These are phyloP conservation scores for Coniferiporia sulphurascens DNA, from an alignment of 1,284 basidiomycete genomes.

Conservation along the genomic window DNA sequence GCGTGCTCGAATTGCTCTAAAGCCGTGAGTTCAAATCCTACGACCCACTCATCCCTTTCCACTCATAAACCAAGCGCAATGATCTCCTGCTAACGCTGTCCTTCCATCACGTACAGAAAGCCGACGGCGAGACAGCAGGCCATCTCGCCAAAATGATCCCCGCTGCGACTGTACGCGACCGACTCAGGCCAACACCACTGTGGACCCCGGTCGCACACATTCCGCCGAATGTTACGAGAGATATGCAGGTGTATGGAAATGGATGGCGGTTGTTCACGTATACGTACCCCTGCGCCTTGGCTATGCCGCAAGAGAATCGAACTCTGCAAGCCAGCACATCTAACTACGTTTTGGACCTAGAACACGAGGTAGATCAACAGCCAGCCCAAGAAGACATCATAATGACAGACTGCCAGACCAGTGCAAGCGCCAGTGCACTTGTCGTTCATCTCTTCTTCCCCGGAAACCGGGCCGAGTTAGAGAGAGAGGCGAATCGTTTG, in stretches of 20 bases:
- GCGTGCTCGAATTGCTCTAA: slow-evolving; percentile 2
- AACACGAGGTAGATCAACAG: neutral
- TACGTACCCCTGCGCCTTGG: neutral
- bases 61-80: neutral
- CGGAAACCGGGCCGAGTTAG: slow-evolving; percentile 7
- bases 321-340: neutral
- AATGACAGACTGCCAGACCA: too few species aligned
- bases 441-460: slow-evolving; percentile 4
- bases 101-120: neutral
- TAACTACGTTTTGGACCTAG: neutral
- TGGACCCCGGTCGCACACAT: slow-evolving; percentile 4
- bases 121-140: neutral
- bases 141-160: neutral
- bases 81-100: neutral
- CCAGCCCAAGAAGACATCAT: neutral
- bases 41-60: neutral
- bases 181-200: neutral
- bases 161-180: neutral
- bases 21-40: neutral
- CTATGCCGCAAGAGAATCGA: neutral
- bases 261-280: neutral
- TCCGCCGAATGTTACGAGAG: neutral
- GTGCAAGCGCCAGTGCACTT: neutral
- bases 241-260: neutral
- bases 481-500: slow-evolving; percentile 3